Conservation (phyloP, 768 basidiomycete genomes). For the Lactifluus rugatus region DNA sequence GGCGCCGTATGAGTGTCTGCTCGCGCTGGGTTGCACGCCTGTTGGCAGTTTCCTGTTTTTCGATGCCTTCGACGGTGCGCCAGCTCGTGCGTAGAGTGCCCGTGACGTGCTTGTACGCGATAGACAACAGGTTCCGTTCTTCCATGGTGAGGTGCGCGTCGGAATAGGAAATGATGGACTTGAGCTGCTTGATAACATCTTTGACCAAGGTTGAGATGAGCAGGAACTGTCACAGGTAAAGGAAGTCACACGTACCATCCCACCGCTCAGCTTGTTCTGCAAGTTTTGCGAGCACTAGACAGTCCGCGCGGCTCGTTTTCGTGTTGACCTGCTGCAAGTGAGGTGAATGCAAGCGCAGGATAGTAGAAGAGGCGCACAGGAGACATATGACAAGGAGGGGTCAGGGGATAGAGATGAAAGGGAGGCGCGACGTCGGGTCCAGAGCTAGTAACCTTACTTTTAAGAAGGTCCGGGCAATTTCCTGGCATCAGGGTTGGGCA, state of each 20-base stretch:
- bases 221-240: background rate
- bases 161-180: constrained; percentile 56
- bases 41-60: constrained; percentile 48
- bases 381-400: constrained; percentile 1
- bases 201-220: background rate
- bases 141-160: constrained; percentile 67
- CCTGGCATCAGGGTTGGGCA: constrained; percentile 17
- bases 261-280: constrained; percentile 86
- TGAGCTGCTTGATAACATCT: constrained; percentile 77
- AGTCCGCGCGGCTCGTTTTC: constrained; percentile 26
- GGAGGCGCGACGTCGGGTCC: background rate
- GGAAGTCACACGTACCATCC: constrained; percentile 45
- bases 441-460: constrained; percentile 1
- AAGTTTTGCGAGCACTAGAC: constrained; percentile 62
- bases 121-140: constrained; percentile 80
- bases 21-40: constrained; percentile 42
- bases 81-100: constrained; percentile 77
- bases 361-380: constrained; percentile 8
- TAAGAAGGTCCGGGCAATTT: constrained; percentile 2
- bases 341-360: background rate
- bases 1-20: constrained; percentile 55
- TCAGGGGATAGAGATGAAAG: background rate
- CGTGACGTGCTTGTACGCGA: constrained; percentile 87
- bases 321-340: constrained; percentile 15
- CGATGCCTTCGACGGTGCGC: constrained; percentile 69